Conservation (phyloP, 2,329 filamentous ascomycete species). For the Aspergillus puulaauensis region DNA sequence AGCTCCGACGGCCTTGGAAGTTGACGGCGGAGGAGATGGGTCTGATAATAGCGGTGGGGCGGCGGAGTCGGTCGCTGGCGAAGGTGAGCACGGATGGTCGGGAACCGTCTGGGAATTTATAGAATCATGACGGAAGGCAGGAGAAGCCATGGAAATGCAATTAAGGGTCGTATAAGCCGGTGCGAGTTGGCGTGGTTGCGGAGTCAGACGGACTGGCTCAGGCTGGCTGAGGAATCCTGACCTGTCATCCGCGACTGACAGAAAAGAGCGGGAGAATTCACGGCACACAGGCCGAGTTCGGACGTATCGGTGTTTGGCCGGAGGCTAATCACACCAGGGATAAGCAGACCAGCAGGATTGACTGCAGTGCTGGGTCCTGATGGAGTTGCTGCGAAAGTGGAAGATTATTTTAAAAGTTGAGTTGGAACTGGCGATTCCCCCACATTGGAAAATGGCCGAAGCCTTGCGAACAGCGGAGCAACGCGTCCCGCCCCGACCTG, state of each 20-base stretch:
- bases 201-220: constrained; percentile 1
- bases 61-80: constrained; percentile 24
- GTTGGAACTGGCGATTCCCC: not conserved
- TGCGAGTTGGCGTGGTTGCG: not conserved
- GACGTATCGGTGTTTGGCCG: constrained; percentile 30
- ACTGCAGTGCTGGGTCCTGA: not conserved
- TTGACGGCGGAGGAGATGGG: constrained; percentile 27
- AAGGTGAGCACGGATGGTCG: constrained; percentile 9
- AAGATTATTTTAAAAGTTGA: not conserved
- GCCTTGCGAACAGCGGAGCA: not conserved
- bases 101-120: constrained; percentile 17
- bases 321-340: not conserved
- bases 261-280: not conserved
- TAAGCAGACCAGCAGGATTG: constrained; percentile 5
- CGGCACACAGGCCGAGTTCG: constrained; percentile 19
- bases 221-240: not conserved
- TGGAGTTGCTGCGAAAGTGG: not conserved
- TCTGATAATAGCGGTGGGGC: constrained; percentile 18
- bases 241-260: not conserved
- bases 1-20: constrained; percentile 32
- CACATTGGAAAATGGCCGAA: constrained; percentile 5
- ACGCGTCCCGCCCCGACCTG: not conserved
- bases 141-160: constrained; percentile 20
- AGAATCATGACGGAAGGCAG: constrained; percentile 15
- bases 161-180: not conserved